These are phyloP conservation scores for Prunus dulcis DNA, from an alignment of 306 rosid species.

Conservation along the genomic window DNA sequence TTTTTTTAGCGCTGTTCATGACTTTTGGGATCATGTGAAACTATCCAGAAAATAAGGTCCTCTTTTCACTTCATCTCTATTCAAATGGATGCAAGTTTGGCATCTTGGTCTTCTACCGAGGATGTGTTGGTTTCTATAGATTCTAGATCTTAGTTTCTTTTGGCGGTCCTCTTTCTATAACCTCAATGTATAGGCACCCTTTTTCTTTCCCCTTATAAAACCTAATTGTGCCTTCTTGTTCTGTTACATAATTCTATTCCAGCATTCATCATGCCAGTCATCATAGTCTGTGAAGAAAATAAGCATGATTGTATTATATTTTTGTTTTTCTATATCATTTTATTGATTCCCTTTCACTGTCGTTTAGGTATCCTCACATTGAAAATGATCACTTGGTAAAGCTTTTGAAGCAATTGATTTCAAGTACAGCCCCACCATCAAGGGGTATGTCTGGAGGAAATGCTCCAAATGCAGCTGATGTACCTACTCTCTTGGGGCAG, in stretches of 20 bases:
- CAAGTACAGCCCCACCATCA: slow-evolving; percentile 52
- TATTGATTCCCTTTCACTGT: slow-evolving; percentile 29
- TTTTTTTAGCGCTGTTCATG: neutral
- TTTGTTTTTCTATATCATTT: slow-evolving; percentile 6
- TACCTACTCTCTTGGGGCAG: slow-evolving; percentile 87
- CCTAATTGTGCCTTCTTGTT: neutral
- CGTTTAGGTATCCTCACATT: slow-evolving; percentile 78
- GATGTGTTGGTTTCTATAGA: neutral
- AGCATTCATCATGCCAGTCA: neutral
- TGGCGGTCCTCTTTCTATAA: neutral
- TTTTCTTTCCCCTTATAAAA: neutral
- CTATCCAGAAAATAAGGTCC: neutral
- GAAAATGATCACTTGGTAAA: slow-evolving; percentile 86
- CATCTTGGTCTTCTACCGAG: too few relatives aligned
- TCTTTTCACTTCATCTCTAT: neutral
- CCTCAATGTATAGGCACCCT: neutral
- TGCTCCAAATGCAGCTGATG: slow-evolving; percentile 93
- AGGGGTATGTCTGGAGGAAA: slow-evolving; percentile 49
- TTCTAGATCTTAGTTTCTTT: neutral
- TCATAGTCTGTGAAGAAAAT: neutral
- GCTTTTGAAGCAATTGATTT: slow-evolving; percentile 86
- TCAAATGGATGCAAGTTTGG: neutral
- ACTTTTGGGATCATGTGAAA: neutral
- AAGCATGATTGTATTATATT: slow-evolving; percentile 9
- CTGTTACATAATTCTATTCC: neutral